Conservation (phyloP, 2,329 filamentous ascomycete species). For the Volutella citrinella region DNA sequence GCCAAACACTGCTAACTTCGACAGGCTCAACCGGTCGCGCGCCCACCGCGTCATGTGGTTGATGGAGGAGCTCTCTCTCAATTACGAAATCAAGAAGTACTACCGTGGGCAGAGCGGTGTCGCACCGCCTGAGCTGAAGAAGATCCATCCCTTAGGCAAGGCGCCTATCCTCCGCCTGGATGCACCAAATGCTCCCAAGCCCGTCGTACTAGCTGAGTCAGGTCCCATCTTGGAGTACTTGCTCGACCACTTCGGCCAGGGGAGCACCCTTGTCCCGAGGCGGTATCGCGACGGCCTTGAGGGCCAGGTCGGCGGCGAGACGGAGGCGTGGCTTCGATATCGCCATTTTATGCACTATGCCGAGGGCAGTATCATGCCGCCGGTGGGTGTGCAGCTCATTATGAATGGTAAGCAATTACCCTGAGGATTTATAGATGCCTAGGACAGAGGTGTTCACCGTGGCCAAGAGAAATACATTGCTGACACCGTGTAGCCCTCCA, state of each 20-base stretch:
- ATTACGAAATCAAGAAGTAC: slow-evolving; percentile 78
- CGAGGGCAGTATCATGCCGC: slow-evolving; percentile 83
- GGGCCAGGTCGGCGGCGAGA: slow-evolving; percentile 56
- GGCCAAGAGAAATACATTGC: too few species aligned
- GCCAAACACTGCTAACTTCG: too few species aligned
- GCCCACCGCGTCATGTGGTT: slow-evolving; percentile 84
- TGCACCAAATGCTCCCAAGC: slow-evolving; percentile 34
- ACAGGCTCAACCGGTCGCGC: slow-evolving; percentile 81
- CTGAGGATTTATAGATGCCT: too few species aligned
- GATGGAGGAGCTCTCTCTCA: slow-evolving; percentile 74
- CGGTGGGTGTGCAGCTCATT: too few species aligned
- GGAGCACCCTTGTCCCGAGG: slow-evolving; percentile 47
- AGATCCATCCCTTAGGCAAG: slow-evolving; percentile 83
- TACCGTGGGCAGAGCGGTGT: slow-evolving; percentile 64
- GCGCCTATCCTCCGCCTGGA: slow-evolving; percentile 75
- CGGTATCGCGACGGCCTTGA: slow-evolving; percentile 58
- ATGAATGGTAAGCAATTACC: too few species aligned
- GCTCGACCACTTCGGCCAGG: slow-evolving; percentile 57
- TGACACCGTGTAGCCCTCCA: too few species aligned
- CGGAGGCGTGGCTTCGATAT: slow-evolving; percentile 57
- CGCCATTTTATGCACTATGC: slow-evolving; percentile 77
- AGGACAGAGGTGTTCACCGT: too few species aligned
- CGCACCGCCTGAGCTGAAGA: slow-evolving; percentile 72
- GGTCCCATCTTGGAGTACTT: slow-evolving; percentile 81
- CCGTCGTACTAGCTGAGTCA: slow-evolving; percentile 73